Conservation (phyloP, 1,284 basidiomycete species). For the Sporisorium scitamineum region DNA sequence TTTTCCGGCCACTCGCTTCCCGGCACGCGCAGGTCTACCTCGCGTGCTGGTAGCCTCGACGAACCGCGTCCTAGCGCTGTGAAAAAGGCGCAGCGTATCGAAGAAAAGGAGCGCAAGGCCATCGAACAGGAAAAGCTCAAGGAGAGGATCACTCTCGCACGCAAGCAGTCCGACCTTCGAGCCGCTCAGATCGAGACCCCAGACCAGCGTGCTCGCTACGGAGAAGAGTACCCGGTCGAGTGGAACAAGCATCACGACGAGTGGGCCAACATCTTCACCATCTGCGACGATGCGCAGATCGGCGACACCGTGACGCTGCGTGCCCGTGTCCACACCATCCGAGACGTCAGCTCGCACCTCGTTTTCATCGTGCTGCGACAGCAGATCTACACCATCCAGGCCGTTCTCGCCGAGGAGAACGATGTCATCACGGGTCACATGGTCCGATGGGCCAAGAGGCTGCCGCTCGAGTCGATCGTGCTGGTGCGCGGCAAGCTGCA, state of each 20-base stretch:
- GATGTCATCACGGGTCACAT: slow-evolving; percentile 57
- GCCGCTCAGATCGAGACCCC: slow-evolving; percentile 56
- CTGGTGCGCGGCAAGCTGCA: slow-evolving; percentile 58
- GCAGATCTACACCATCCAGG: slow-evolving; percentile 61
- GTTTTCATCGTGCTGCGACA: slow-evolving; percentile 65
- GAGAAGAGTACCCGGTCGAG: slow-evolving; percentile 37
- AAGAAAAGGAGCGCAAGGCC: slow-evolving; percentile 53
- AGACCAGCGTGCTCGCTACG: slow-evolving; percentile 60
- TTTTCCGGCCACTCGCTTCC: slow-evolving; percentile 35
- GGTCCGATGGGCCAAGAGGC: slow-evolving; percentile 61
- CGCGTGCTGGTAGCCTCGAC: slow-evolving; percentile 32
- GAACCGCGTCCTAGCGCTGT: slow-evolving; percentile 49
- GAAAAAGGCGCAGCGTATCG: slow-evolving; percentile 39
- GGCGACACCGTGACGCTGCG: slow-evolving; percentile 50
- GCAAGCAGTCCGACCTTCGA: slow-evolving; percentile 47
- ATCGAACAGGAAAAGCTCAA: slow-evolving; percentile 39
- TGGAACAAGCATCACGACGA: slow-evolving; percentile 42
- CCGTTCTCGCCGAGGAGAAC: slow-evolving; percentile 55
- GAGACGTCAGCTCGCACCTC: slow-evolving; percentile 58
- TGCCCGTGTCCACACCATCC: slow-evolving; percentile 62
- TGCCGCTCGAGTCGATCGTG: slow-evolving; percentile 62
- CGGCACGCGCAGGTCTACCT: slow-evolving; percentile 27
- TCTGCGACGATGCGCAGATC: slow-evolving; percentile 38
- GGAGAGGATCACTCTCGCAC: slow-evolving; percentile 37
- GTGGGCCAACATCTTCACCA: slow-evolving; percentile 35